Percentiles rank a stretch among this genome's conserved stretches.
Evolutionary conservation across 2,329 filamentous ascomycete genomes (phyloP).

Genomic region (Canariomyces notabilis): DNA sequence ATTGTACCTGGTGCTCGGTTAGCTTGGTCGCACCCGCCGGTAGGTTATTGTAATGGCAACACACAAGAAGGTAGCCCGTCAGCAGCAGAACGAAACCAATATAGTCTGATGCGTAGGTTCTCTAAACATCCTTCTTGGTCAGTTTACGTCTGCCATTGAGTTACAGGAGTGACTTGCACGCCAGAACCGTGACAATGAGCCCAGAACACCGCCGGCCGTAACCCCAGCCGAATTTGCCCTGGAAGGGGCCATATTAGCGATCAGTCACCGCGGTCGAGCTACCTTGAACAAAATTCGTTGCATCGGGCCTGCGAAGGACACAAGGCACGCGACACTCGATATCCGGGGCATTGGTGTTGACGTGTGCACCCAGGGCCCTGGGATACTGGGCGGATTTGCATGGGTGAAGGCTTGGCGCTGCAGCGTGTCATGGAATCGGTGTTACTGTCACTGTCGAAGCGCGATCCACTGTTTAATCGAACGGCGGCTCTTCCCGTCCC

Average conservation of each 20-base stretch:
- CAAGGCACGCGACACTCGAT: not conserved
- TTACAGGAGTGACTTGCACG: conserved; percentile 33
- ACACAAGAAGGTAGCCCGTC: conserved; percentile 58
- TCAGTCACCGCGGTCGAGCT: conserved; percentile 40
- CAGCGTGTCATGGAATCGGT: no score
- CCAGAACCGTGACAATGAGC: conserved; percentile 42
- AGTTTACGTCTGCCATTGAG: conserved; percentile 8
- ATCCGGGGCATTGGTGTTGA: not conserved
- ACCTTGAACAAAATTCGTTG: conserved; percentile 34
- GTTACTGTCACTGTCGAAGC: no score
- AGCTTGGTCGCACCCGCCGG: not conserved
- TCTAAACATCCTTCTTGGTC: conserved; percentile 39
- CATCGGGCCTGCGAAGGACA: conserved; percentile 28
- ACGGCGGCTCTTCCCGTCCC: no score
- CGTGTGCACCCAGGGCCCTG: no score
- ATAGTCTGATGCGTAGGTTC: conserved; percentile 85
- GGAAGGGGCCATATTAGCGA: conserved; percentile 37
- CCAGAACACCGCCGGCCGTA: conserved; percentile 24
- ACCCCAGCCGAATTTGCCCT: conserved; percentile 13
- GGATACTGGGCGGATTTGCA: no score
- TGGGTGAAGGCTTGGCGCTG: no score
- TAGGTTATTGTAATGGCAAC: conserved; percentile 29
- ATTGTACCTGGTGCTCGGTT: conserved; percentile 47
- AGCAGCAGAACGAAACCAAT: conserved; percentile 70
- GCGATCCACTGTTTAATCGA: no score